Conservation (phyloP, 306 rosid genomes). For the Cicer judaicum region DNA sequence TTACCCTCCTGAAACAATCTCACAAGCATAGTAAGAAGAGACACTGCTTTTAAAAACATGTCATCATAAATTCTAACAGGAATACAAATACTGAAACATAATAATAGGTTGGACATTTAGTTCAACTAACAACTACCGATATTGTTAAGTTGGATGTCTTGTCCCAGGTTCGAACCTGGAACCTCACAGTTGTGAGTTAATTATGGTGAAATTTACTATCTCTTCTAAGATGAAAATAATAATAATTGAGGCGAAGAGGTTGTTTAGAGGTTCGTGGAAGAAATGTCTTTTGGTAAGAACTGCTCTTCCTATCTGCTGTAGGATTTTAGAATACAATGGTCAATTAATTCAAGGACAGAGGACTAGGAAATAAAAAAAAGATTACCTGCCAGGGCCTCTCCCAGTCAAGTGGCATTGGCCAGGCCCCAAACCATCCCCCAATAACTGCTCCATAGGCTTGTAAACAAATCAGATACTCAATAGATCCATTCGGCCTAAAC, state of each 20-base stretch:
- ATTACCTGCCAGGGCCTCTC: constrained; percentile 95
- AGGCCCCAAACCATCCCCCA: constrained; percentile 98
- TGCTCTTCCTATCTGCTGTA: constrained; percentile 3
- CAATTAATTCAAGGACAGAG: constrained; percentile 13
- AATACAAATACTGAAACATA: constrained; percentile 13
- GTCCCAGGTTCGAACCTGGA: too few species aligned
- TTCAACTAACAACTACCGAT: too few species aligned
- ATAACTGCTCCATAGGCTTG: constrained; percentile 89
- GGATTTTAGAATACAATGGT: constrained; percentile 16
- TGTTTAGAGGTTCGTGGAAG: not conserved
- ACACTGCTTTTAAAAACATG: constrained; percentile 9
- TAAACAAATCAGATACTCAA: constrained; percentile 75
- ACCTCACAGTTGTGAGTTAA: too few species aligned
- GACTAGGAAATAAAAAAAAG: not conserved
- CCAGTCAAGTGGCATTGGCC: constrained; percentile 99
- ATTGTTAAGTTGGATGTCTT: too few species aligned
- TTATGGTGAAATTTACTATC: too few species aligned
- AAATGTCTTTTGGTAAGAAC: not conserved
- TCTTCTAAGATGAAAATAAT: too few species aligned
- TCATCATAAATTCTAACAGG: not conserved
- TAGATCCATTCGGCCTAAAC: constrained; percentile 66
- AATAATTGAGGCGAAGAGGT: not conserved
- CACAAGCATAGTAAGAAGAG: constrained; percentile 8
- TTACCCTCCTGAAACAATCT: not conserved
- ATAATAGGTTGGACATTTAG: too few species aligned